Evolutionary conservation across 2,329 filamentous ascomycete genomes (phyloP), one percentile per base, ranked within the genome.

Genomic region (Calonectria pseudoturangicola): DNA sequence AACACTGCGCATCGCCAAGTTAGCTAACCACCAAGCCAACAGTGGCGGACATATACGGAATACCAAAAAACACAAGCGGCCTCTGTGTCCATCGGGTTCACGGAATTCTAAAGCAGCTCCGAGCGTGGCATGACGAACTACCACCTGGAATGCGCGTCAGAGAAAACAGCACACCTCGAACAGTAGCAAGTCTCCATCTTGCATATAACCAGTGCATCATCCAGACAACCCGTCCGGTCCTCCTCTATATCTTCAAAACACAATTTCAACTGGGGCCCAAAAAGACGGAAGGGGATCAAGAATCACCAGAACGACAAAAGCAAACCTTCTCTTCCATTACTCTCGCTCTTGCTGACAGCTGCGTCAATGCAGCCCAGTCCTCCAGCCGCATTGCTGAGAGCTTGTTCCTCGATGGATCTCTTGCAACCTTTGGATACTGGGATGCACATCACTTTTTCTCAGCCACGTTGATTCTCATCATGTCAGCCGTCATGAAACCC

Each of bases 381-480:
- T 68, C 85, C 88, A 71, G 85, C 70, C 83, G 90, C 12, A 84
- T 90, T 13, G 84, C 75, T 18, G 18, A 36, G 45, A 6, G 51
- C 67, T 27, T 47, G 28, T 27, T 39, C 9, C 18, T 63, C 4
- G 10, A 51, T 7, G 43, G 54, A 13, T 43, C 66, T 4, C 45
- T 50, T 7, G 87, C 89, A 25, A 90, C 88, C 0, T 90, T 89
- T 75, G 89, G 89, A 28, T 91, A 89, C 77, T 88, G 90, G 83
- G 89, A 91, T 71, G 86, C 87, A 18, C 89, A 91, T 72, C 89
- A 90, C 75, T 85, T 87, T 28, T 90, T 90, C 75, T 89, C 87
- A 0, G 88, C 89, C 1, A 86, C 88, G 13, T 85, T 90, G 13
- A 84, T 90, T 2, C 84, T 91, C 6, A 86, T 90, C 28, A 89